A percentile compares a stretch with the other conserved stretches of the same genome.
These are phyloP conservation scores for Cadophora sp. DNA, from an alignment of 2,329 filamentous ascomycete genomes.

Conservation along the genomic window DNA sequence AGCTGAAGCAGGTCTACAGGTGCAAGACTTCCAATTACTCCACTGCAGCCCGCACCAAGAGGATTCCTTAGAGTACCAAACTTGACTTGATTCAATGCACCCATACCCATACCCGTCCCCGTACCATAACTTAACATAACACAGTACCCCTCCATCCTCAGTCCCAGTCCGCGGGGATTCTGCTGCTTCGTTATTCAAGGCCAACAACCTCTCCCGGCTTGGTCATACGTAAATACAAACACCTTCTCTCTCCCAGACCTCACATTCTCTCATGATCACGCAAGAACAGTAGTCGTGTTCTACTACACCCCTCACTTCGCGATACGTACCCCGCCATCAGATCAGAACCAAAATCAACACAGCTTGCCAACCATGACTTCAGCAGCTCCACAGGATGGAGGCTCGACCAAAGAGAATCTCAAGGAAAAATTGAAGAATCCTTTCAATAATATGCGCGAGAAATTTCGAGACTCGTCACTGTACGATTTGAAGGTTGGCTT, in stretches of 20 bases:
- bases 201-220: background rate
- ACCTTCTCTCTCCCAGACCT: background rate
- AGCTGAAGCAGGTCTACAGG: too few species aligned
- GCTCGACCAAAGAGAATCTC: constrained; percentile 37
- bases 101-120: background rate
- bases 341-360: background rate
- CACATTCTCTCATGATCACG: background rate
- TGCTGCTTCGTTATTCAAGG: background rate
- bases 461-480: constrained; percentile 59
- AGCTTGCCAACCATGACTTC: constrained; percentile 36
- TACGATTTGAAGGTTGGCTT: constrained; percentile 64
- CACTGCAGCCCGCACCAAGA: too few species aligned
- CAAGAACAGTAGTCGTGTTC: background rate
- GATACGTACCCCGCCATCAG: constrained; percentile 1
- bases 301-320: background rate
- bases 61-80: too few species aligned
- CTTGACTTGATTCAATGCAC: background rate
- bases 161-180: background rate
- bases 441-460: constrained; percentile 55
- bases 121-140: too few species aligned
- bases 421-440: constrained; percentile 57
- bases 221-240: background rate
- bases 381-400: constrained; percentile 40
- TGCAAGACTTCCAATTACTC: too few species aligned
- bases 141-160: background rate